phyloP scores from a whole-genome alignment of 2,329 filamentous ascomycete species.

The Fusarium lateritium region DNA sequence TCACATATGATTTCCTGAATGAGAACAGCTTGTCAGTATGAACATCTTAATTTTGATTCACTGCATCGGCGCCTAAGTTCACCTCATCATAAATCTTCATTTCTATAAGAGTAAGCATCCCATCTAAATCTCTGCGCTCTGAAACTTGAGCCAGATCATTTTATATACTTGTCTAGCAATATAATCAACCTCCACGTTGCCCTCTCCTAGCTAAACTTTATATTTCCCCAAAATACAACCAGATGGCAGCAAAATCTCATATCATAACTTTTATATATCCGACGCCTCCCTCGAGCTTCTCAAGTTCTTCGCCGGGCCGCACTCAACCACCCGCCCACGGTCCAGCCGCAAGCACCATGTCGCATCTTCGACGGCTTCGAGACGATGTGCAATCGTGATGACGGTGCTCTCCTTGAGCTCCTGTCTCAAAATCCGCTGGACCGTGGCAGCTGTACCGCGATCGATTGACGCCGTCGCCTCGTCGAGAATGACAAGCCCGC shows the following conservation, averaged over 20 bases:
- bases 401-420: constrained; percentile 71
- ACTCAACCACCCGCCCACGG: constrained; percentile 64
- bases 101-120: neutral
- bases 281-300: neutral
- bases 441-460: constrained; percentile 68
- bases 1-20: neutral
- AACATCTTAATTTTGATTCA: neutral
- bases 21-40: neutral
- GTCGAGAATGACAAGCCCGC: constrained; percentile 74
- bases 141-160: accelerated
- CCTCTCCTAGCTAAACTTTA: neutral
- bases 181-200: neutral
- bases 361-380: constrained; percentile 73
- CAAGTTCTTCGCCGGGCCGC: constrained; percentile 57
- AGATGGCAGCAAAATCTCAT: neutral
- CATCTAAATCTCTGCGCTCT: neutral
- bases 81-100: neutral
- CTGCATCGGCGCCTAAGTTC: neutral
- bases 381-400: constrained; percentile 76
- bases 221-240: neutral
- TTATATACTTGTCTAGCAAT: neutral
- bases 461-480: constrained; percentile 77
- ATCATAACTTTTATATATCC: neutral
- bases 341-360: constrained; percentile 69
- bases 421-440: constrained; percentile 70